These are phyloP conservation scores for Pythium aquatile DNA, from an alignment of 352 stramenopile species.

Conservation along the genomic window DNA sequence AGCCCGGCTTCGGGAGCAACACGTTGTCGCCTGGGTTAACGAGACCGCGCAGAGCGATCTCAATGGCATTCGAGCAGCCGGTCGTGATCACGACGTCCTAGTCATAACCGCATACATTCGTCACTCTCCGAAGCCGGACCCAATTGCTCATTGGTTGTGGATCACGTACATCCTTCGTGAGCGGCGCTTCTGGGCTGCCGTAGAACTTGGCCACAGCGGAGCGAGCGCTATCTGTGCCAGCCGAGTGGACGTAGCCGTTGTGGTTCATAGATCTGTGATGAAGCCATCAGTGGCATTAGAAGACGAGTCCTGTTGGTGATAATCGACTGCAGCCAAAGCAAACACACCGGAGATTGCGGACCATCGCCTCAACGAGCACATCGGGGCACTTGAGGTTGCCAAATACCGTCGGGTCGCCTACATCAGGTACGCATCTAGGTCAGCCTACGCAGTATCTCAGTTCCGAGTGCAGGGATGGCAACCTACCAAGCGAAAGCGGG, in stretches of 20 bases:
- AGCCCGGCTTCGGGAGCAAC: conserved; percentile 92
- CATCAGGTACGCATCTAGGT: conserved; percentile 9
- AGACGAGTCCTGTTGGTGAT: not conserved
- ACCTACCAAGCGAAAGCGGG: conserved; percentile 85
- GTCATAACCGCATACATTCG: not conserved
- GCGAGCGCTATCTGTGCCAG: conserved; percentile 76
- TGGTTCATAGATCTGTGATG: conserved; percentile 59
- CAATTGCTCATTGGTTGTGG: not conserved
- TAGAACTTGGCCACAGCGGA: conserved; percentile 87
- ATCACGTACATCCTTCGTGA: conserved; percentile 67
- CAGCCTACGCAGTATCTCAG: not conserved
- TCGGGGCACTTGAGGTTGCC: conserved; percentile 89
- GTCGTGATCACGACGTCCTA: conserved; percentile 91
- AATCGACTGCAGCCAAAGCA: not conserved
- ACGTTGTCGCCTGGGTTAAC: conserved; percentile 89
- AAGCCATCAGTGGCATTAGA: not conserved
- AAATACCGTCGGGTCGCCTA: conserved; percentile 90
- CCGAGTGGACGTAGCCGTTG: conserved; percentile 92
- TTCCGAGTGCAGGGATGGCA: not conserved
- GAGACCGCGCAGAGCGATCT: conserved; percentile 89
- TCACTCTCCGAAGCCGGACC: not conserved
- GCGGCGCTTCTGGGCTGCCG: conserved; percentile 39
- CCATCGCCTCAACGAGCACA: conserved; percentile 72
- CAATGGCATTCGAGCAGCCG: conserved; percentile 91
- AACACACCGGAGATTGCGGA: conserved; percentile 52